These are phyloP conservation scores for Tylopilus plumbeoviolaceoides DNA, from an alignment of 768 basidiomycete genomes.

Conservation along the genomic window DNA sequence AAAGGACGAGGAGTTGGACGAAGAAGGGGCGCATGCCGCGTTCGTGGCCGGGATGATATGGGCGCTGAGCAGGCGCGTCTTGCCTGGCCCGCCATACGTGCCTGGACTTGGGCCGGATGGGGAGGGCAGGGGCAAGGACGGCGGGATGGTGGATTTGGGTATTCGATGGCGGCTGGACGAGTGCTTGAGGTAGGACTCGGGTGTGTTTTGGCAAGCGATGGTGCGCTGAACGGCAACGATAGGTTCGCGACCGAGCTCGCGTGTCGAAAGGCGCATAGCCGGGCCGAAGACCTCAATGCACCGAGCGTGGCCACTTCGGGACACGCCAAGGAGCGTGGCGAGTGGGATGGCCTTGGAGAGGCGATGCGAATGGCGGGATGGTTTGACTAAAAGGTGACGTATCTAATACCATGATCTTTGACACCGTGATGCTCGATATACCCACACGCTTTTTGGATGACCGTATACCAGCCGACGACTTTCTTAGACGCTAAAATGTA, in stretches of 20 bases:
- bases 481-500: not conserved
- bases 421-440: not conserved
- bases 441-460: not conserved
- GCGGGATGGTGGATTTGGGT: conserved; percentile 30
- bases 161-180: conserved; percentile 79
- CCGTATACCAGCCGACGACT: not conserved
- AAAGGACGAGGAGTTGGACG: conserved; percentile 49
- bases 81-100: conserved; percentile 76
- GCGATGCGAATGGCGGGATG: conserved; percentile 76
- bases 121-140: conserved; percentile 34
- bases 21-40: conserved; percentile 75
- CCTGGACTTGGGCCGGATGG: conserved; percentile 30
- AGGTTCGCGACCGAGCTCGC: conserved; percentile 85
- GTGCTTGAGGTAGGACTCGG: conserved; percentile 58
- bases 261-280: conserved; percentile 55
- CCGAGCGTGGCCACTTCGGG: conserved; percentile 13
- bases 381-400: conserved; percentile 45
- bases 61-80: conserved; percentile 63
- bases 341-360: conserved; percentile 65
- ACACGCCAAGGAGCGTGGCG: conserved; percentile 36
- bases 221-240: not conserved
- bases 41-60: conserved; percentile 89
- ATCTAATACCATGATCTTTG: no score
- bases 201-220: conserved; percentile 2
- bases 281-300: not conserved